Conservation (phyloP, 306 rosid species). For the Trifolium fragiferum region DNA sequence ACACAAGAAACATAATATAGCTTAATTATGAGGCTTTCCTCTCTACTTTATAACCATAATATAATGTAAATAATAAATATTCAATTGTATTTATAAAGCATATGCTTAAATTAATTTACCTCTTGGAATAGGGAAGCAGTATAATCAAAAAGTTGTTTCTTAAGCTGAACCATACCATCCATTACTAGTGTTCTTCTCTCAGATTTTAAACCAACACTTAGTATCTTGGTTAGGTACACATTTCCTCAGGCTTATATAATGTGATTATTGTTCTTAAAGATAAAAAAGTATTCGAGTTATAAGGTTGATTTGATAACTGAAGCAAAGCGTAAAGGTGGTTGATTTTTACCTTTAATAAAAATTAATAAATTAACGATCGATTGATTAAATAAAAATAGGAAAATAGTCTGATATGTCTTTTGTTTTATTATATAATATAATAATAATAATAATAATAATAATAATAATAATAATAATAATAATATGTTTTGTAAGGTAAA, state of each 20-base stretch:
- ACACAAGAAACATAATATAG: not conserved
- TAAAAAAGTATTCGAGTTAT: constrained; percentile 10
- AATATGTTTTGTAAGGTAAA: not conserved
- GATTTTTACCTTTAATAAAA: too few species aligned
- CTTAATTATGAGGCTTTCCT: not conserved
- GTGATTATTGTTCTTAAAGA: constrained; percentile 26
- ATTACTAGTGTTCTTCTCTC: constrained; percentile 37
- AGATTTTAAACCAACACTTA: constrained; percentile 26
- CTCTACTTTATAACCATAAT: not conserved
- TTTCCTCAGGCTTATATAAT: constrained; percentile 38
- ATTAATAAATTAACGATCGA: too few species aligned
- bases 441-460: too few species aligned
- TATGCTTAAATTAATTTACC: constrained; percentile 50
- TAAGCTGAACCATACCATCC: constrained; percentile 61
- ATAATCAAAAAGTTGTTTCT: constrained; percentile 63
- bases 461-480: too few species aligned
- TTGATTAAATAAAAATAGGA: too few species aligned
- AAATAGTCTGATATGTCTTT: not conserved
- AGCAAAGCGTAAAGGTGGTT: too few species aligned
- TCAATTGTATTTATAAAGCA: not conserved
- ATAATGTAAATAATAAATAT: constrained; percentile 5
- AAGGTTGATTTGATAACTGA: too few species aligned
- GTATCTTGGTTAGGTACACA: constrained; percentile 35
- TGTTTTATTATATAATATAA: not conserved
- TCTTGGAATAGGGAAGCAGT: constrained; percentile 67